Evolutionary conservation across 371 early-diverging fungal genomes (phyloP).

Genomic region (Mucor indicus): DNA sequence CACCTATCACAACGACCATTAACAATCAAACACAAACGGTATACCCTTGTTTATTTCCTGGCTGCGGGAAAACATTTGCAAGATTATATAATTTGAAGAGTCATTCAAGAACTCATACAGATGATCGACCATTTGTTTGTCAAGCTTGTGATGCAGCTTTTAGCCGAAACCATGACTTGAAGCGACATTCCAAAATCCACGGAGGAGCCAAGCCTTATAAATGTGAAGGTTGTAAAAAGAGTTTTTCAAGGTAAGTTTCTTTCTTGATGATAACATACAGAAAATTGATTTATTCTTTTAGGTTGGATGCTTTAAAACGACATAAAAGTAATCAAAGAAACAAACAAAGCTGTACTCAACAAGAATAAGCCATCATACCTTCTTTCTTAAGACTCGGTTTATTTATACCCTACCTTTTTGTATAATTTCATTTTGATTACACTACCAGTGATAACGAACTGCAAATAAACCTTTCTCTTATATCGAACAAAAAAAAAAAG

Average conservation of each 20-base stretch:
- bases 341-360: conserved; percentile 26
- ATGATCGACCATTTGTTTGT: conserved; percentile 80
- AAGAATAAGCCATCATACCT: background rate
- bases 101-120: conserved; percentile 78
- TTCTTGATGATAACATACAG: background rate
- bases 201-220: conserved; percentile 82
- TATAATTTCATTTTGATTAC: too few relatives aligned
- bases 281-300: background rate
- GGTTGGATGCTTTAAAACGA: conserved; percentile 51
- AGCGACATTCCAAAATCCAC: conserved; percentile 84
- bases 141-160: conserved; percentile 72
- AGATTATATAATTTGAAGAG: conserved; percentile 78
- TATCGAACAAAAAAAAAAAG: too few relatives aligned
- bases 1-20: conserved; percentile 47
- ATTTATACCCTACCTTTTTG: too few relatives aligned
- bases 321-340: conserved; percentile 51
- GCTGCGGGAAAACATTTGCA: conserved; percentile 74
- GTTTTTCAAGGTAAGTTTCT: conserved; percentile 53
- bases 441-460: too few relatives aligned
- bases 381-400: background rate
- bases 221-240: conserved; percentile 80
- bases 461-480: too few relatives aligned
- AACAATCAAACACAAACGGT: conserved; percentile 51
- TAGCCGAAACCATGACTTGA: conserved; percentile 84
- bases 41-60: conserved; percentile 64